These are phyloP conservation scores for Xylaria sp. DNA, from an alignment of 2,329 filamentous ascomycete genomes.

Conservation along the genomic window DNA sequence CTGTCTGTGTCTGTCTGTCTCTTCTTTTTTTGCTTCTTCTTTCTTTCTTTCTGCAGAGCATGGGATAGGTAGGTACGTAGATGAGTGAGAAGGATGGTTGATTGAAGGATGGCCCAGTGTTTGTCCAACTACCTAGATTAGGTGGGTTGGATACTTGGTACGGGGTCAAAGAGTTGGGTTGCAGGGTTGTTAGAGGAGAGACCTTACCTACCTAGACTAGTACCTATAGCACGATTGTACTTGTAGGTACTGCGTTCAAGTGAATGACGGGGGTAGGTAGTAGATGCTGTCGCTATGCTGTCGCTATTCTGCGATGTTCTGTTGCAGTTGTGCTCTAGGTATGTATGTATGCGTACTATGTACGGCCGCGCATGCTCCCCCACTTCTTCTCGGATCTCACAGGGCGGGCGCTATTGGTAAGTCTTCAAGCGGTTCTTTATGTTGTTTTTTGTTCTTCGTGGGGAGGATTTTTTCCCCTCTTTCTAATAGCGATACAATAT, in stretches of 20 bases:
- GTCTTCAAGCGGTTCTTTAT: not conserved
- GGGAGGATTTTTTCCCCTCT: no score
- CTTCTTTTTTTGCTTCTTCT: slow-evolving; percentile 11
- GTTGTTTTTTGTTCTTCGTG: not conserved
- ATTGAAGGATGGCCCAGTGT: slow-evolving; percentile 30
- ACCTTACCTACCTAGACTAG: slow-evolving; percentile 6
- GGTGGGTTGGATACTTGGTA: slow-evolving; percentile 19
- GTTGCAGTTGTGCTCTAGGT: slow-evolving; percentile 16
- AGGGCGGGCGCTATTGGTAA: slow-evolving; percentile 9
- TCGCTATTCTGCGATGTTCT: not conserved
- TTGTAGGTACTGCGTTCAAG: not conserved
- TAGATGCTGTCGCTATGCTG: not conserved
- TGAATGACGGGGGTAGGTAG: not conserved
- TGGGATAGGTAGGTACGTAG: slow-evolving; percentile 24
- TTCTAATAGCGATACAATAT: not conserved
- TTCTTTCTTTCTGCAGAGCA: slow-evolving; percentile 23
- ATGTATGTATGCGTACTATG: not conserved
- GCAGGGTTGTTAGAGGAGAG: slow-evolving; percentile 26
- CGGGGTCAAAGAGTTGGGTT: slow-evolving; percentile 35
- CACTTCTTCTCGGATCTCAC: slow-evolving; percentile 11
- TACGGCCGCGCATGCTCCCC: slow-evolving; percentile 20
- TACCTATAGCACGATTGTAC: slow-evolving; percentile 8
- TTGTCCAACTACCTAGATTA: slow-evolving; percentile 13
- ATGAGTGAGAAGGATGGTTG: slow-evolving; percentile 31
- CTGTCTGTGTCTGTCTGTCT: slow-evolving; percentile 15